Conservation (phyloP, 768 basidiomycete species). For the Jaapia argillacea region DNA sequence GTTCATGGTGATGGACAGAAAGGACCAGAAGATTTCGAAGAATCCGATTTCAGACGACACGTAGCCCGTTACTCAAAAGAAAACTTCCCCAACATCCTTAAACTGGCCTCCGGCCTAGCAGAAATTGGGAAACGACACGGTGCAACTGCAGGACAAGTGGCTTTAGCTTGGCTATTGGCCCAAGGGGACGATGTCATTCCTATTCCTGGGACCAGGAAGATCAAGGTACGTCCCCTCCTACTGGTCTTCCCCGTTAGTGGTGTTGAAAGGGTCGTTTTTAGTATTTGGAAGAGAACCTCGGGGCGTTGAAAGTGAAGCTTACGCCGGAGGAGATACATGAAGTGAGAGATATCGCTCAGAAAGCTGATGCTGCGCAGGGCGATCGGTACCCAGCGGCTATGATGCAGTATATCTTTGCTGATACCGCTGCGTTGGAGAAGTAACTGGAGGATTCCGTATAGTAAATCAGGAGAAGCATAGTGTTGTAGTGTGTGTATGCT, state of each 20-base stretch:
- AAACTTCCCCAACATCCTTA: constrained; percentile 36
- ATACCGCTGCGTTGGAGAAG: background rate
- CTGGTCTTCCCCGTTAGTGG: background rate
- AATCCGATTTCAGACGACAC: constrained; percentile 15
- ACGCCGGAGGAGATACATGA: background rate
- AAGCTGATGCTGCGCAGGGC: background rate
- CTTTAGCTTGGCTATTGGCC: constrained; percentile 29
- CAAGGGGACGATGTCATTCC: constrained; percentile 28
- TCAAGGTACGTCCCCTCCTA: constrained; percentile 15
- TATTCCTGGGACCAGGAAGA: constrained; percentile 28
- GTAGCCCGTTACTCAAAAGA: constrained; percentile 20
- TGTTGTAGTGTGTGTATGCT: too few relatives aligned
- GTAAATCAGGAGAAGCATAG: too few relatives aligned
- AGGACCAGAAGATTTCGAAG: constrained; percentile 19
- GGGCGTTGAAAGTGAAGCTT: constrained; percentile 18
- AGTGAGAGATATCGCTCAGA: background rate
- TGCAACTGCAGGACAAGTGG: constrained; percentile 28
- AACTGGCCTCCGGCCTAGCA: constrained; percentile 23
- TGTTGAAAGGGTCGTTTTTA: too few relatives aligned
- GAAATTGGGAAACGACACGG: constrained; percentile 22
- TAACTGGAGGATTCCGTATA: too few relatives aligned
- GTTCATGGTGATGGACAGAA: constrained; percentile 9
- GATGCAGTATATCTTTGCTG: background rate
- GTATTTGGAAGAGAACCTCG: constrained; percentile 38
- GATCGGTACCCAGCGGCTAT: background rate